A percentile compares a stretch with the other conserved stretches of the same genome.
Conservation (phyloP, 2,329 filamentous ascomycete genomes). For the Madurella mycetomatis region DNA sequence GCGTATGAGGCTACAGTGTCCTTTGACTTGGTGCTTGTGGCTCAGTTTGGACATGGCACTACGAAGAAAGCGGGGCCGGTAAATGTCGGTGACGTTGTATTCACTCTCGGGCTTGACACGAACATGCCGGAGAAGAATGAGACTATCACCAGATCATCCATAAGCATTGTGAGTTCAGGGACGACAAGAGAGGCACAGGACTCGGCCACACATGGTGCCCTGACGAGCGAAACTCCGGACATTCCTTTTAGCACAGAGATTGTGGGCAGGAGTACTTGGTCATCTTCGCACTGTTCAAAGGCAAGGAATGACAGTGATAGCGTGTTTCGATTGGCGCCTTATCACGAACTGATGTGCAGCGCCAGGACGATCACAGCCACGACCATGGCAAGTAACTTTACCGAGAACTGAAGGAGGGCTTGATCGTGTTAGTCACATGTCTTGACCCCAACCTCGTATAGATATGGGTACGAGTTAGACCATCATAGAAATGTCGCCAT, state of each 20-base stretch:
- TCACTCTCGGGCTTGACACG: slow-evolving; percentile 11
- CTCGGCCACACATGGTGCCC: neutral
- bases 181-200: neutral
- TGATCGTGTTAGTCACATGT: too few relatives aligned
- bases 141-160: neutral
- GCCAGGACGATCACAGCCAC: neutral
- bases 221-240: slow-evolving; percentile 14
- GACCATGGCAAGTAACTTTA: slow-evolving; percentile 1
- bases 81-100: slow-evolving; percentile 10
- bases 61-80: neutral
- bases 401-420: neutral
- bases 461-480: too few relatives aligned
- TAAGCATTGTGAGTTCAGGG: slow-evolving; percentile 3
- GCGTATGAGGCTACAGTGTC: slow-evolving; percentile 10
- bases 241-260: neutral
- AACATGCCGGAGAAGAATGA: slow-evolving; percentile 15
- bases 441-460: too few relatives aligned
- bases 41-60: slow-evolving; percentile 9
- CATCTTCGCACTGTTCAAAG: neutral
- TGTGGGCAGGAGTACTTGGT: neutral
- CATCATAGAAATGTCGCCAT: too few relatives aligned
- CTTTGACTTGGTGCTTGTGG: slow-evolving; percentile 14
- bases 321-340: neutral
- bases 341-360: neutral
- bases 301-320: neutral